Percentiles rank a stretch among this genome's conserved stretches.
Evolutionary conservation across 306 rosid genomes (phyloP).

Genomic region (Styphnolobium japonicum): DNA sequence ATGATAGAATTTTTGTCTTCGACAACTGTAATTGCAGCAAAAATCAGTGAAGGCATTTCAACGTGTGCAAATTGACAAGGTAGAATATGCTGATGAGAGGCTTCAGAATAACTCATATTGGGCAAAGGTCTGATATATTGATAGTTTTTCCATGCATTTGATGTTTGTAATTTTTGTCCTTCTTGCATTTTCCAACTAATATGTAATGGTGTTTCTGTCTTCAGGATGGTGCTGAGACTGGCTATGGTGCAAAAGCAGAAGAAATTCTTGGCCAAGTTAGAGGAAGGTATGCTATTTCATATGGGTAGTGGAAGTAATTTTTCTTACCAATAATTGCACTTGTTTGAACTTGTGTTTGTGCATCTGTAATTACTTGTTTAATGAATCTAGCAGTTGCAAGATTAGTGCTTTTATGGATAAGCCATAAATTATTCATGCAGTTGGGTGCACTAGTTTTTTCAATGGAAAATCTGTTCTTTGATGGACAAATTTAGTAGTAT

Average conservation of each 20-base stretch:
- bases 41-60: conserved; percentile 69
- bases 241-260: conserved; percentile 97
- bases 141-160: conserved; percentile 7
- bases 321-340: background rate
- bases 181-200: background rate
- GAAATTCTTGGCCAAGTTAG: conserved; percentile 92
- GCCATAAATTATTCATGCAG: background rate
- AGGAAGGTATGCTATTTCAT: conserved; percentile 62
- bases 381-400: background rate
- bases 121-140: conserved; percentile 71
- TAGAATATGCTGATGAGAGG: conserved; percentile 61
- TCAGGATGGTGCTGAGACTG: conserved; percentile 86
- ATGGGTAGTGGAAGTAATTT: background rate
- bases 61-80: conserved; percentile 68
- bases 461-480: background rate
- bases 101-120: conserved; percentile 91
- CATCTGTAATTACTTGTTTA: background rate
- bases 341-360: background rate
- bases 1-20: conserved; percentile 6
- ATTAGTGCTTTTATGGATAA: background rate
- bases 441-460: background rate
- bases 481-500: background rate
- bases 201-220: conserved; percentile 22
- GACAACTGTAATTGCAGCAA: conserved; percentile 50
- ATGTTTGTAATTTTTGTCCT: background rate